Evolutionary conservation across 2,329 filamentous ascomycete genomes (phyloP).

Genomic region (Aspergillus hortae): DNA sequence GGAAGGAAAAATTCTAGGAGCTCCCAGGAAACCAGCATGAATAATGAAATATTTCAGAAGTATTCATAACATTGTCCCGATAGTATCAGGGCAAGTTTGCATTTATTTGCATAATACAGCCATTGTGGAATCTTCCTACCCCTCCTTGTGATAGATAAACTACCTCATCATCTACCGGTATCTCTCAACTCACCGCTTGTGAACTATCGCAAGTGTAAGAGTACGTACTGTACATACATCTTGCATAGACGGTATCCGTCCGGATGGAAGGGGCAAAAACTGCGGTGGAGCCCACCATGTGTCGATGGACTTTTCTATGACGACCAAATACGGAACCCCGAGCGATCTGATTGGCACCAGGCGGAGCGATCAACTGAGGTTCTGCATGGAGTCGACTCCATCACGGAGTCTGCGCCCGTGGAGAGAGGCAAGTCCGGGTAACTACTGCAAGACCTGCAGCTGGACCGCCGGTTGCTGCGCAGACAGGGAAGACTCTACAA

Average conservation of each 20-base stretch:
- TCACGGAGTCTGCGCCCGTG: conserved; percentile 7
- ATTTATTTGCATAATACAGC: too few relatives aligned
- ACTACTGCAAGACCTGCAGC: conserved; percentile 1
- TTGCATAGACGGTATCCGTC: not conserved
- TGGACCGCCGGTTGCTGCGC: conserved; percentile 14
- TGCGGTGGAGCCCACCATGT: conserved; percentile 22
- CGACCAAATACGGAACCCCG: conserved; percentile 11
- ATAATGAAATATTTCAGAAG: not conserved
- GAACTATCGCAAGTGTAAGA: not conserved
- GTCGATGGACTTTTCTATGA: conserved; percentile 14
- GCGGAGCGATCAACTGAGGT: conserved; percentile 18
- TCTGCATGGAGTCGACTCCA: conserved; percentile 16
- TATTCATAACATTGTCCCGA: too few relatives aligned
- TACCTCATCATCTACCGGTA: too few relatives aligned
- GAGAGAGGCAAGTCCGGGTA: conserved; percentile 17
- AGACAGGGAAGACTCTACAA: not conserved
- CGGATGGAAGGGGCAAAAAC: conserved; percentile 17
- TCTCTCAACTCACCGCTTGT: not conserved
- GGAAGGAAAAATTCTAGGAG: not conserved
- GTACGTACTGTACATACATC: not conserved
- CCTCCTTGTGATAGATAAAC: conserved; percentile 4
- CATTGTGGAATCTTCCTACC: not conserved
- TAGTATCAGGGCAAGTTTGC: too few relatives aligned
- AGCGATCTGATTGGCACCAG: conserved; percentile 13
- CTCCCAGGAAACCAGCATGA: not conserved